Percentiles rank a stretch among this genome's conserved stretches.
These are phyloP conservation scores for Glycine latifolia DNA, from an alignment of 306 rosid species.

Conservation along the genomic window DNA sequence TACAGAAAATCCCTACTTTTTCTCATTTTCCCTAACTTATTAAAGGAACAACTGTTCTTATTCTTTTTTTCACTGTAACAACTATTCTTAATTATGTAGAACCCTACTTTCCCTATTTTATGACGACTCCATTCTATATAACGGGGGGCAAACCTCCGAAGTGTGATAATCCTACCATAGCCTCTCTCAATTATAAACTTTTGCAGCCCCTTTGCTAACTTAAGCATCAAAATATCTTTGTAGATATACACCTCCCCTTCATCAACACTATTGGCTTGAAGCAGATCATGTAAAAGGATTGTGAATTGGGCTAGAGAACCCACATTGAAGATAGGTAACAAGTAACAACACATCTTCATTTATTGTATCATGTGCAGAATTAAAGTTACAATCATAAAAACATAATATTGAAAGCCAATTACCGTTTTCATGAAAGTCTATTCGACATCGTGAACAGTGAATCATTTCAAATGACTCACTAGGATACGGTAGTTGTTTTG, in stretches of 20 bases:
- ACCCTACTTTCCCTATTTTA: neutral
- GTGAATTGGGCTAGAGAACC: neutral
- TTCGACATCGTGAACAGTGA: conserved; percentile 95
- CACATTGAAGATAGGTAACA: neutral
- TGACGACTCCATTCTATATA: neutral
- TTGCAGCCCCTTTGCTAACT: neutral
- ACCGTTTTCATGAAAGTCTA: conserved; percentile 92
- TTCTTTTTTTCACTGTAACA: neutral
- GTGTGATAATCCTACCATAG: neutral
- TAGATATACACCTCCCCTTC: neutral
- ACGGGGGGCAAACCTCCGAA: neutral
- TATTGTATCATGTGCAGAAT: conserved; percentile 14
- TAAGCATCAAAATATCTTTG: neutral
- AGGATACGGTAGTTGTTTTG: conserved; percentile 91
- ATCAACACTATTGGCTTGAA: neutral
- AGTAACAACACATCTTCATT: conserved; percentile 1
- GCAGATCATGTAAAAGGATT: neutral
- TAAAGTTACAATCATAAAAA: conserved; percentile 26
- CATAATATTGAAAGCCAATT: conserved; percentile 42
- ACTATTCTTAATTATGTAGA: neutral
- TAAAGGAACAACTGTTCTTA: neutral
- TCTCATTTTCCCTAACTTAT: neutral
- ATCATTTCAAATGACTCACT: conserved; percentile 88
- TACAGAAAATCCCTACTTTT: neutral
- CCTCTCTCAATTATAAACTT: neutral